Base-by-base conservation (phyloP, 331 rosid species). In the Stylosanthes scabra region DNA sequence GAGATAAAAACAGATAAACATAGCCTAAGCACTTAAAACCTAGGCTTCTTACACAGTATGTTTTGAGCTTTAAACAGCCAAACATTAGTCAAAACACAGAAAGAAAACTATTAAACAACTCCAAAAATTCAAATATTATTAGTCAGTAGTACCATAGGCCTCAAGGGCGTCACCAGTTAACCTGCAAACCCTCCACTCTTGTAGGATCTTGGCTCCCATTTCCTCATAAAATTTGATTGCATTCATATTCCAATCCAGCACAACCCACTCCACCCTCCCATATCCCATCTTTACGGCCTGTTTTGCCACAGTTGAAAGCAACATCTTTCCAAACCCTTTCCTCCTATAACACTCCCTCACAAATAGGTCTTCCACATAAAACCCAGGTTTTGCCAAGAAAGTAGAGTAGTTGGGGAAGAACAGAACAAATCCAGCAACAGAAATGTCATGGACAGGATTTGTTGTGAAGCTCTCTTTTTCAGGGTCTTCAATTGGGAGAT, bases 221-320 rank as follows among this genome's bases (percentile, higher is more conserved):
- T 83, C 90, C 70, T 90, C 87, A 39, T 93, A 90, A 71, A 90
- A 90, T 57, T n/a, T 84, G 4, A 93, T 93, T 0, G 96, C 97
- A 75, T 88, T 87, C 0, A 42, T 75, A 16, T 93, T 93, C 98
- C 98, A 88, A 66, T 93, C 96, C 7, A 90, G 90, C 71, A 93
- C 98, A 44, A 80, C 82, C 98, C 98, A 88, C 66, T 88, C 96
- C 41, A 93, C 98, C 58, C 97, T 86, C 27, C 93, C 97, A 50
- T 84, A 90, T 3, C 87, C 91, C 98, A 90, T 90, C 80, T 81
- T 84, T 85, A 90, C 98, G 2, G 98, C 98, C 45, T 93, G 98
- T 16, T 71, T 86, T 1, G 96, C 96, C 71, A 93, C 97, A 3
- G 89, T 84, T 0, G 92, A 76, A 1, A 90, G 84, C 60, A 93